phyloP scores from a whole-genome alignment of 179 eudicot genomes.

The Heliamphora pulchella region DNA sequence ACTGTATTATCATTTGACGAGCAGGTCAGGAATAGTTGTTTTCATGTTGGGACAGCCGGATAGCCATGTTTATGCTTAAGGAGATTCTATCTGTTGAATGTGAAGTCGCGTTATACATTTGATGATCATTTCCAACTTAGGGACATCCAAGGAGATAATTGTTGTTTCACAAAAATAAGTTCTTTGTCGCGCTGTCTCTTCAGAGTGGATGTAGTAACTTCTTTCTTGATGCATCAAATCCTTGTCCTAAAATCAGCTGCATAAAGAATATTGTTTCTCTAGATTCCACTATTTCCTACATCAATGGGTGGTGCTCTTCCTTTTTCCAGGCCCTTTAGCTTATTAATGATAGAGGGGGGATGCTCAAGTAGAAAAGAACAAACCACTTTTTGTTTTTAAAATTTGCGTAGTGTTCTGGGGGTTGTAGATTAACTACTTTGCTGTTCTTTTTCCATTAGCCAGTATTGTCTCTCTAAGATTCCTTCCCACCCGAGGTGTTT shows the following conservation, averaged over 20 bases:
- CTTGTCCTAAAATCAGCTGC: slow-evolving; percentile 8
- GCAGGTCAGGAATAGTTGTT: background rate
- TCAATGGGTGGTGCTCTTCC: background rate
- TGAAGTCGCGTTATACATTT: background rate
- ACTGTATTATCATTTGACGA: background rate
- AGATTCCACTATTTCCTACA: background rate
- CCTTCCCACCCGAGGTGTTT: too few relatives aligned
- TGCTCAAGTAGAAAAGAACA: too few relatives aligned
- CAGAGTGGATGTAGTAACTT: background rate
- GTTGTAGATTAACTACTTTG: too few relatives aligned
- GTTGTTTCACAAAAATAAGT: background rate
- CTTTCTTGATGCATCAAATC: background rate
- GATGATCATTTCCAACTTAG: background rate
- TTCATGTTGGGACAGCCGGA: background rate
- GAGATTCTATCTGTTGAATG: background rate
- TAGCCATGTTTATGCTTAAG: background rate
- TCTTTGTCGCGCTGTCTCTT: background rate
- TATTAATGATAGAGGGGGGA: background rate
- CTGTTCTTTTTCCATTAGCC: too few relatives aligned
- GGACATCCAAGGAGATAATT: background rate
- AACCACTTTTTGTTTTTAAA: too few relatives aligned
- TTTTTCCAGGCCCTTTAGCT: background rate
- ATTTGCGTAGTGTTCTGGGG: too few relatives aligned
- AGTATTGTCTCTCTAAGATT: too few relatives aligned
- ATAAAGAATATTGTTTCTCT: background rate